A percentile compares a stretch with the other conserved stretches of the same genome.
Evolutionary conservation across 2,329 filamentous ascomycete genomes (phyloP).

Genomic region (Elsinoe fawcettii): DNA sequence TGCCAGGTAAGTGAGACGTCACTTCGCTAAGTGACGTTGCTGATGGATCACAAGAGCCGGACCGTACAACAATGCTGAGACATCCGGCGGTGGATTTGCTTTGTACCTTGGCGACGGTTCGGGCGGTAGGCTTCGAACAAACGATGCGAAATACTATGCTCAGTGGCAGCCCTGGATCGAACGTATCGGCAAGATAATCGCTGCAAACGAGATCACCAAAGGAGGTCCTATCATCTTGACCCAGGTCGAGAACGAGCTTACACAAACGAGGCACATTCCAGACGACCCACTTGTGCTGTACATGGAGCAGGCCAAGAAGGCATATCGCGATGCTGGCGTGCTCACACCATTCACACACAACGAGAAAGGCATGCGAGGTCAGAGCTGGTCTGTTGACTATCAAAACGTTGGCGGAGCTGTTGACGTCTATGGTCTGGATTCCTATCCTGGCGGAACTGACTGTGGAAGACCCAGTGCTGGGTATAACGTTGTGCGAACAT

Average conservation of each 20-base stretch:
- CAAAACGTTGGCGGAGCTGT: slow-evolving; percentile 50
- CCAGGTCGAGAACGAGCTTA: slow-evolving; percentile 52
- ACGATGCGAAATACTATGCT: slow-evolving; percentile 38
- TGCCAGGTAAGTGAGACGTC: slow-evolving; percentile 23
- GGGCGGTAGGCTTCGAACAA: slow-evolving; percentile 48
- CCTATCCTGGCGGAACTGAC: slow-evolving; percentile 2
- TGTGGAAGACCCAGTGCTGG: slow-evolving; percentile 21
- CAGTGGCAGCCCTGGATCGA: slow-evolving; percentile 46
- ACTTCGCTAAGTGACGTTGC: neutral
- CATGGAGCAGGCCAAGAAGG: slow-evolving; percentile 50
- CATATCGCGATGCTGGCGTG: slow-evolving; percentile 50
- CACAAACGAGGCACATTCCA: slow-evolving; percentile 33
- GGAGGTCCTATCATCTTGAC: slow-evolving; percentile 51
- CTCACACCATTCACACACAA: slow-evolving; percentile 52
- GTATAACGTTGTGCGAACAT: slow-evolving; percentile 42
- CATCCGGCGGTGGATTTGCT: slow-evolving; percentile 53
- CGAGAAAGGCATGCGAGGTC: slow-evolving; percentile 51
- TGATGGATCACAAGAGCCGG: slow-evolving; percentile 39
- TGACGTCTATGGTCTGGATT: slow-evolving; percentile 18
- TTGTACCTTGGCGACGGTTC: slow-evolving; percentile 54
- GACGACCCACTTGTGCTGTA: slow-evolving; percentile 41
- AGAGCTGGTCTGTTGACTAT: slow-evolving; percentile 56
- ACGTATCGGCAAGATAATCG: slow-evolving; percentile 44
- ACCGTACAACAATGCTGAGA: slow-evolving; percentile 57
- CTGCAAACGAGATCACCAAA: slow-evolving; percentile 49